These are phyloP conservation scores for Entomortierella parvispora DNA, from an alignment of 192 early-diverging fungal genomes.

Conservation along the genomic window DNA sequence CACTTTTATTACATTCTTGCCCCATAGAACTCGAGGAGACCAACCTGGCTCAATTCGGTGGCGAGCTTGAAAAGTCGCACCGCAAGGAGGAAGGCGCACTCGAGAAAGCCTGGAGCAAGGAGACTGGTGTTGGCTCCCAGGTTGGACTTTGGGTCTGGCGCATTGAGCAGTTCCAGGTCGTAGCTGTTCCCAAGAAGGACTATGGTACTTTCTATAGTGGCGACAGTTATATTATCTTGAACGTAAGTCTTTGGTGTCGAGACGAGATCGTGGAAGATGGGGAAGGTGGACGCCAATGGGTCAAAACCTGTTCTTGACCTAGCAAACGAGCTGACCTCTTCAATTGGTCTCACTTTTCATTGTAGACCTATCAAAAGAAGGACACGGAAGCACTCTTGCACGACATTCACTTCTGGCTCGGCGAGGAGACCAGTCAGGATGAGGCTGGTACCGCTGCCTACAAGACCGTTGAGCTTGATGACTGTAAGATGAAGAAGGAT, in stretches of 20 bases:
- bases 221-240: conserved; percentile 81
- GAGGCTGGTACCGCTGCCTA: conserved; percentile 88
- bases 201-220: conserved; percentile 79
- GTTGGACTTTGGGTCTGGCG: conserved; percentile 78
- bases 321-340: too few species aligned
- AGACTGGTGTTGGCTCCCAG: conserved; percentile 55
- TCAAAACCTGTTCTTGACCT: too few species aligned
- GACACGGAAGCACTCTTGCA: conserved; percentile 71
- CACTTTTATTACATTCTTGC: background rate
- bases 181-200: conserved; percentile 66
- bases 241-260: conserved; percentile 53
- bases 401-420: conserved; percentile 89
- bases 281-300: too few species aligned
- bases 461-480: conserved; percentile 83
- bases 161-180: conserved; percentile 80
- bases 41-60: conserved; percentile 68
- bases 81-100: conserved; percentile 63
- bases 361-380: conserved; percentile 69
- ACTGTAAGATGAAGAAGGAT: conserved; percentile 55
- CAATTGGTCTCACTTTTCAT: background rate
- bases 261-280: too few species aligned
- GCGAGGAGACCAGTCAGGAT: conserved; percentile 77
- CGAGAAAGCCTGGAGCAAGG: conserved; percentile 70
- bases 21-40: conserved; percentile 58
- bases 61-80: conserved; percentile 69